Conservation (phyloP, 257 asterid genomes). For the Handroanthus guayacan region DNA sequence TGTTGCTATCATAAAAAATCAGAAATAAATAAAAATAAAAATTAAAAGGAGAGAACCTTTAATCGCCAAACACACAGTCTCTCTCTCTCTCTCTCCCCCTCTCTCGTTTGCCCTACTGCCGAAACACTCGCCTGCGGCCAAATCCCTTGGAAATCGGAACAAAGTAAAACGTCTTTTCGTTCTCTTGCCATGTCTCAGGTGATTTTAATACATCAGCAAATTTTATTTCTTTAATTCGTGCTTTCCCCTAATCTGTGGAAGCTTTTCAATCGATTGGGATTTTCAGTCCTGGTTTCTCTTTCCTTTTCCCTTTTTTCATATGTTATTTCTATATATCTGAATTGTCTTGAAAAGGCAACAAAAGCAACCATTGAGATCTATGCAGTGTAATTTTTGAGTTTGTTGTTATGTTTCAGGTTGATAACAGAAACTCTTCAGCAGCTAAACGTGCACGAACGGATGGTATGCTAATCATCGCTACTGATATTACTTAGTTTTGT, state of each 20-base stretch:
- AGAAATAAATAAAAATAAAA: background rate
- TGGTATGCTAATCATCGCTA: constrained; percentile 45
- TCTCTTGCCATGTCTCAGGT: constrained; percentile 51
- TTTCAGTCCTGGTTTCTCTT: background rate
- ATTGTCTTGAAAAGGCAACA: constrained; percentile 1
- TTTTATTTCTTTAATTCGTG: background rate
- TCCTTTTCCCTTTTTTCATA: background rate
- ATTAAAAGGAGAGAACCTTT: too few species aligned
- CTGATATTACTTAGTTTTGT: background rate
- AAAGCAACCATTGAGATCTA: constrained; percentile 6
- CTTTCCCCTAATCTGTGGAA: constrained; percentile 5
- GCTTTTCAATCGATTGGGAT: background rate
- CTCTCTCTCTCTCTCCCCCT: constrained; percentile 28
- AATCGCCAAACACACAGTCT: background rate
- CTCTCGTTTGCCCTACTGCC: constrained; percentile 33
- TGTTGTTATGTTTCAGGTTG: constrained; percentile 58
- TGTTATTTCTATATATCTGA: background rate
- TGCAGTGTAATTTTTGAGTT: background rate
- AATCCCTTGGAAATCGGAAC: constrained; percentile 31
- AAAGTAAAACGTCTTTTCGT: background rate
- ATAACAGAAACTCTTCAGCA: constrained; percentile 81
- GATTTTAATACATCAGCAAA: background rate
- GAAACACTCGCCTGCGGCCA: constrained; percentile 29
- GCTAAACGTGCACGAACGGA: constrained; percentile 88
- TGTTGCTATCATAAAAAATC: background rate